A percentile compares a stretch with the other conserved stretches of the same genome.
Conservation (phyloP, 1,284 basidiomycete genomes). For the Polyporus tsugae region DNA sequence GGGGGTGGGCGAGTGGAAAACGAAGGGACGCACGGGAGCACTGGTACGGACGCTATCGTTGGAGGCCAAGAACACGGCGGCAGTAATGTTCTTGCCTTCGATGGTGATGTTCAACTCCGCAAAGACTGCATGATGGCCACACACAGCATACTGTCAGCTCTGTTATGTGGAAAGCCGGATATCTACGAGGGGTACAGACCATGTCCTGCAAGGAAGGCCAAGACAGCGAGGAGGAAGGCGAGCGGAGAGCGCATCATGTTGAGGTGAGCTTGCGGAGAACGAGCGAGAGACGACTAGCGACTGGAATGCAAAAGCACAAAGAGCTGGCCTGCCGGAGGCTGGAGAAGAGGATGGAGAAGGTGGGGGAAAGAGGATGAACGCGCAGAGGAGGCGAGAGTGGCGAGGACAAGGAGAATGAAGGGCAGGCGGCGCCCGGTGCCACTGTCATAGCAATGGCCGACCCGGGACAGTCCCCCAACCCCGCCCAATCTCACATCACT, state of each 20-base stretch:
- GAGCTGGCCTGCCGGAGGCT: slow-evolving; percentile 32
- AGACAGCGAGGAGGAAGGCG: slow-evolving; percentile 28
- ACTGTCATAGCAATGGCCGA: slow-evolving; percentile 29
- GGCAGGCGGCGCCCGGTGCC: neutral
- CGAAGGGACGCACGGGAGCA: slow-evolving; percentile 44
- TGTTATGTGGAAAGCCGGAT: no score
- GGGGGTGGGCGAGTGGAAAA: neutral
- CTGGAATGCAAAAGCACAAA: slow-evolving; percentile 21
- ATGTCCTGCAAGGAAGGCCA: slow-evolving; percentile 35
- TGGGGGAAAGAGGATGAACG: slow-evolving; percentile 10
- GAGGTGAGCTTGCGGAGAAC: neutral
- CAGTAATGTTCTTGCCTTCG: slow-evolving; percentile 45
- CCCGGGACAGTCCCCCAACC: slow-evolving; percentile 7
- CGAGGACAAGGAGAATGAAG: slow-evolving; percentile 5
- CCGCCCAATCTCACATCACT: slow-evolving; percentile 6
- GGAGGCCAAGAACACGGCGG: slow-evolving; percentile 55
- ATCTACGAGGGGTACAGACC: slow-evolving; percentile 25
- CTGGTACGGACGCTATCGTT: slow-evolving; percentile 49
- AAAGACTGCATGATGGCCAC: slow-evolving; percentile 39
- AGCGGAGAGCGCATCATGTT: slow-evolving; percentile 26
- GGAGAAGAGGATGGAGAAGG: slow-evolving; percentile 12
- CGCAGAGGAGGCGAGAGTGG: slow-evolving; percentile 5
- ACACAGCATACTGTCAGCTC: neutral
- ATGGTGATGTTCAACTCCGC: slow-evolving; percentile 55
- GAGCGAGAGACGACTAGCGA: slow-evolving; percentile 12